Conservation (phyloP, 108 stramenopile genomes). For the Nitzschia sp. region DNA sequence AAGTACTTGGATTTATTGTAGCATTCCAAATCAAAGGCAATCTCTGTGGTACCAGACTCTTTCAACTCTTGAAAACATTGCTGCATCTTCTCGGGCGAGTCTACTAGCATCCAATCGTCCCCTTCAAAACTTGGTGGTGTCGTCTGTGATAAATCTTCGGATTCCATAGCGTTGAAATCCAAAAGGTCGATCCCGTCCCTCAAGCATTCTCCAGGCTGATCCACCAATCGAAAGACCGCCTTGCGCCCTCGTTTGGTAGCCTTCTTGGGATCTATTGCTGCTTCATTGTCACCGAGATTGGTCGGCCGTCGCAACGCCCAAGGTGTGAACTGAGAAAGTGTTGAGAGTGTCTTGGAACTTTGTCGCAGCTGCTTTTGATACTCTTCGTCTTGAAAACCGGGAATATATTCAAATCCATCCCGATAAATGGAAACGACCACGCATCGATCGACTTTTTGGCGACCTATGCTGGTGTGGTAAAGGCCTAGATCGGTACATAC, state of each 20-base stretch:
- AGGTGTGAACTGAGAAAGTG: constrained; percentile 36
- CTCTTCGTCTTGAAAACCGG: constrained; percentile 18
- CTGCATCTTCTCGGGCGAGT: constrained; percentile 62
- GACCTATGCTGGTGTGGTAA: constrained; percentile 54
- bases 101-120: constrained; percentile 58
- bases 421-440: constrained; percentile 55
- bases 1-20: constrained; percentile 52
- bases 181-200: constrained; percentile 49
- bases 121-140: constrained; percentile 26
- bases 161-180: constrained; percentile 42
- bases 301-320: constrained; percentile 53
- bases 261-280: constrained; percentile 15
- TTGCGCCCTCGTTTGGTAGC: constrained; percentile 32
- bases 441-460: constrained; percentile 32
- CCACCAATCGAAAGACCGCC: constrained; percentile 36
- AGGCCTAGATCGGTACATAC: constrained; percentile 49
- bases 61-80: constrained; percentile 57
- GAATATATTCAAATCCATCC: constrained; percentile 57
- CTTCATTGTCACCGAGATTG: constrained; percentile 5
- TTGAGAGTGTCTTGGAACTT: background rate
- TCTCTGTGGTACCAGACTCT: constrained; percentile 30
- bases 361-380: background rate
- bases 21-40: constrained; percentile 87
- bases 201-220: constrained; percentile 48
- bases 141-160: constrained; percentile 47